Evolutionary conservation across 768 basidiomycete genomes (phyloP).

Genomic region (Cubamyces lactineus): DNA sequence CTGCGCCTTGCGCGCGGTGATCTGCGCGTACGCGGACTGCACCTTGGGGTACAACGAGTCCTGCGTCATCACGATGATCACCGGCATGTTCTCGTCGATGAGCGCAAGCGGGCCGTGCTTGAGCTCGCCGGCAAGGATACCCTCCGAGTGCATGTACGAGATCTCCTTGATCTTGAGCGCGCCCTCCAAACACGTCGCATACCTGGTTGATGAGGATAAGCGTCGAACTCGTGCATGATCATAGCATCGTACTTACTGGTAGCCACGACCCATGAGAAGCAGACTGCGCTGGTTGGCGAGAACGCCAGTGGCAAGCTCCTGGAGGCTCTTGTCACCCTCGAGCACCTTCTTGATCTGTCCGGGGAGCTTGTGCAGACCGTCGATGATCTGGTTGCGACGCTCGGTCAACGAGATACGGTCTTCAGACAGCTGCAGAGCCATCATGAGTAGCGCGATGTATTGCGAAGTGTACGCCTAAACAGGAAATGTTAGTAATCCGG

Average conservation of each 20-base stretch:
- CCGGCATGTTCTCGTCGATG: slow-evolving; percentile 98
- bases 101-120: slow-evolving; percentile 98
- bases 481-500: neutral
- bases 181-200: slow-evolving; percentile 97
- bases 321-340: slow-evolving; percentile 71
- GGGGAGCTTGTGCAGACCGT: slow-evolving; percentile 89
- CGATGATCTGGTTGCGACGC: slow-evolving; percentile 91
- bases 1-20: slow-evolving; percentile 95
- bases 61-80: slow-evolving; percentile 99
- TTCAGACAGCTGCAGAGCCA: slow-evolving; percentile 97
- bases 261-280: slow-evolving; percentile 96
- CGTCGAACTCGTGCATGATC: neutral
- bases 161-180: slow-evolving; percentile 99
- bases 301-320: slow-evolving; percentile 82
- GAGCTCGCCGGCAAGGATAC: slow-evolving; percentile 96
- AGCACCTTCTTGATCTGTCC: slow-evolving; percentile 87
- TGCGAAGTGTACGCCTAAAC: slow-evolving; percentile 94
- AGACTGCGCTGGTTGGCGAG: slow-evolving; percentile 80
- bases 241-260: slow-evolving; percentile 64
- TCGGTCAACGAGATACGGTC: slow-evolving; percentile 93
- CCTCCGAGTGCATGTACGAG: slow-evolving; percentile 87
- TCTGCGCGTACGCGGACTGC: slow-evolving; percentile 93
- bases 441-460: slow-evolving; percentile 97
- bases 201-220: slow-evolving; percentile 41
- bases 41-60: slow-evolving; percentile 99